Conservation (phyloP, 805 yeast species). For the Sugiyamaella americana region DNA sequence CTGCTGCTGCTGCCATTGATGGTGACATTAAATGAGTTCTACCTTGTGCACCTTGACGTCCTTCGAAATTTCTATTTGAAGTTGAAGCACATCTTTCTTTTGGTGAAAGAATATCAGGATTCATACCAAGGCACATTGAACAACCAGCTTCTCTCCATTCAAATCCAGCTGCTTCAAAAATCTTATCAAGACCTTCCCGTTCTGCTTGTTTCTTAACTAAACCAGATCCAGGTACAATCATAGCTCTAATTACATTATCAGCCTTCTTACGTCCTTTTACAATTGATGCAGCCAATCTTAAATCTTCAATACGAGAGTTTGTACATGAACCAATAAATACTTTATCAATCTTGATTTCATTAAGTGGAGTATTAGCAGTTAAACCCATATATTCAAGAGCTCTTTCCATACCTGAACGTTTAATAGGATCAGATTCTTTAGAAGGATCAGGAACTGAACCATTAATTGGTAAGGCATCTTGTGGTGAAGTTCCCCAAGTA, state of each 20-base stretch:
- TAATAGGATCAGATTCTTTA: conserved; percentile 53
- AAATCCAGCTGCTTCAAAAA: conserved; percentile 88
- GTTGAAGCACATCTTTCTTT: conserved; percentile 98
- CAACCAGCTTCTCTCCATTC: conserved; percentile 99
- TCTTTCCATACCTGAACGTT: conserved; percentile 79
- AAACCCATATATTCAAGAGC: conserved; percentile 92
- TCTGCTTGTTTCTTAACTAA: conserved; percentile 91
- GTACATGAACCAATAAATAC: conserved; percentile 98
- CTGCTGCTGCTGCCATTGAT: conserved; percentile 99
- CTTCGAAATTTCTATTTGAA: conserved; percentile 97
- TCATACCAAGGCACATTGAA: conserved; percentile 99
- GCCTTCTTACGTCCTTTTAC: conserved; percentile 89
- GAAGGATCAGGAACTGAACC: conserved; percentile 88
- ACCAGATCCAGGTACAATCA: conserved; percentile 98
- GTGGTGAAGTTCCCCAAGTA: conserved; percentile 99
- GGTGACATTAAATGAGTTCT: conserved; percentile 98
- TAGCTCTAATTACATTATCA: conserved; percentile 54
- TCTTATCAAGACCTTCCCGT: conserved; percentile 85
- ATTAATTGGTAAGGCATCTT: conserved; percentile 93
- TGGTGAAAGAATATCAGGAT: conserved; percentile 93
- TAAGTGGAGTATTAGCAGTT: conserved; percentile 70
- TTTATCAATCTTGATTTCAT: conserved; percentile 76
- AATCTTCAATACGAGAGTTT: conserved; percentile 94
- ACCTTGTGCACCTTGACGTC: conserved; percentile 95
- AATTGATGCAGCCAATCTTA: conserved; percentile 90